Evolutionary conservation across 305 asterid genomes (phyloP).

Genomic region (Fraxinus xanthoxyloides): DNA sequence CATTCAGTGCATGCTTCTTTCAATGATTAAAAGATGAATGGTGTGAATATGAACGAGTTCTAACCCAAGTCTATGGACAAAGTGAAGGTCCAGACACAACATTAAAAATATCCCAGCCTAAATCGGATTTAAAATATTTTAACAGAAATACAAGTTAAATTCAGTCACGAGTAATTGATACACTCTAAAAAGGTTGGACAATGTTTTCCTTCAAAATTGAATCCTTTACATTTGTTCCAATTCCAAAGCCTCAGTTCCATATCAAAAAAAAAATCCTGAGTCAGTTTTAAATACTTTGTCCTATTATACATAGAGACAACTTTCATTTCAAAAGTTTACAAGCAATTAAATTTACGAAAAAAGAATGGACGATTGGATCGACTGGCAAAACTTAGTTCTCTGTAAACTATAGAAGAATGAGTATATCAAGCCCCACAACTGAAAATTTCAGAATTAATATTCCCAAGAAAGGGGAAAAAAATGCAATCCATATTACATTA

Average conservation of each 20-base stretch:
- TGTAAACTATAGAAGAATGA: background rate
- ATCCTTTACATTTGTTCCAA: background rate
- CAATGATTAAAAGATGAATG: slow-evolving; percentile 4
- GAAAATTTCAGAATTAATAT: background rate
- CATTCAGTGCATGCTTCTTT: background rate
- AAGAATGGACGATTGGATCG: background rate
- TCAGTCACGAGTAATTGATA: background rate
- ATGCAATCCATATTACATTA: background rate
- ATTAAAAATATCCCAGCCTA: background rate
- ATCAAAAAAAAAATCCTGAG: background rate
- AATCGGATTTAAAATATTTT: background rate
- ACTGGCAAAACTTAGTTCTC: background rate
- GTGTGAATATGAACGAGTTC: background rate
- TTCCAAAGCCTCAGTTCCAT: background rate
- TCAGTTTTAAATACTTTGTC: background rate
- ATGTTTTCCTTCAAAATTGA: background rate
- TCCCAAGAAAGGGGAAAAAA: background rate
- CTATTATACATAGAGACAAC: background rate
- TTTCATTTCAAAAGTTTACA: background rate
- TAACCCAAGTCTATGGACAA: background rate
- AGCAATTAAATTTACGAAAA: background rate
- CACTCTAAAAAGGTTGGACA: background rate
- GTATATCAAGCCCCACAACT: background rate
- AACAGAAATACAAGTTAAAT: background rate
- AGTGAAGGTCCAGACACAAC: background rate